Evolutionary conservation across 176 grass and related monocot genomes (phyloP).

Genomic region (Carex kokanica): DNA sequence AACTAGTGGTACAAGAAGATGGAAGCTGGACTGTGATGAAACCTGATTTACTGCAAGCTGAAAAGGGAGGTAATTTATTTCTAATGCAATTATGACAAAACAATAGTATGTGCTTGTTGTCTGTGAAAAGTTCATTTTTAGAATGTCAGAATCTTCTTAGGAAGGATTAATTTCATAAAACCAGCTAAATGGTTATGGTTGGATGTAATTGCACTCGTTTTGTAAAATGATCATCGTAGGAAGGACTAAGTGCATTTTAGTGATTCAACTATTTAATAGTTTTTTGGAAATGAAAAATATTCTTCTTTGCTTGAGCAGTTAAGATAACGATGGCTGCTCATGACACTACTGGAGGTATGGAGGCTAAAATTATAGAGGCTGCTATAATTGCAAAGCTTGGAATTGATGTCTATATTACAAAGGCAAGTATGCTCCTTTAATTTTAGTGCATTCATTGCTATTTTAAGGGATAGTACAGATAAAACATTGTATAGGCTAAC

Average conservation of each 20-base stretch:
- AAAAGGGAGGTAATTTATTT: constrained; percentile 46
- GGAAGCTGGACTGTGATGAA: constrained; percentile 75
- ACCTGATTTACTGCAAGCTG: constrained; percentile 45
- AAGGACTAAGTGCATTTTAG: not conserved
- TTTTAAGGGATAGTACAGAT: not conserved
- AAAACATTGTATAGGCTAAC: not conserved
- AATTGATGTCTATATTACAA: constrained; percentile 87
- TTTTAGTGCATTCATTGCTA: not conserved
- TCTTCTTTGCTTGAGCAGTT: constrained; percentile 40
- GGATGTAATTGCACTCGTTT: not conserved
- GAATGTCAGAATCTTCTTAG: not conserved
- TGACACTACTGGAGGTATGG: constrained; percentile 91
- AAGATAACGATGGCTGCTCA: constrained; percentile 82
- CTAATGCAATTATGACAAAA: not conserved
- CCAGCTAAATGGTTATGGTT: not conserved
- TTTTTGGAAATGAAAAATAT: constrained; percentile 27
- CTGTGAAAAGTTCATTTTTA: constrained; percentile 4
- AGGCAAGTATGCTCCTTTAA: constrained; percentile 30
- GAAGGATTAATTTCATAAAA: not conserved
- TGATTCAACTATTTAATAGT: constrained; percentile 13
- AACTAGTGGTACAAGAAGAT: constrained; percentile 66
- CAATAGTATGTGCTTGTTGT: not conserved
- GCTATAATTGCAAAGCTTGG: constrained; percentile 74
- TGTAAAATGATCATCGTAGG: too few relatives aligned
- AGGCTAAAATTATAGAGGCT: constrained; percentile 90